Evolutionary conservation across 2,329 filamentous ascomycete genomes (phyloP).

Genomic region (Phialophora tarda): DNA sequence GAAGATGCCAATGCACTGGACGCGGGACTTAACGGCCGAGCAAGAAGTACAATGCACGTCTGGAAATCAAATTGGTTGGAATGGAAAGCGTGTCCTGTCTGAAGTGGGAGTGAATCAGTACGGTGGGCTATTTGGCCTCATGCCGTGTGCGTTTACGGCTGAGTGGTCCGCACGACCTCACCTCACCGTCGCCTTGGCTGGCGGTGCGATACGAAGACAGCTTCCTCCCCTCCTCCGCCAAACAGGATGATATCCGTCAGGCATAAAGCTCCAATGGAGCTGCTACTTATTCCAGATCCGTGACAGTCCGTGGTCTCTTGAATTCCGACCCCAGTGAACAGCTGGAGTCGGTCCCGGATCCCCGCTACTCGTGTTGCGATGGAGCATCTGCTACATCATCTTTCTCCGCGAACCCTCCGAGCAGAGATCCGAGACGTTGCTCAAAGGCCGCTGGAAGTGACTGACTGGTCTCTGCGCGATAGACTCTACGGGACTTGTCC

Average conservation of each 20-base stretch:
- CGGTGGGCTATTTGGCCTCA: not conserved
- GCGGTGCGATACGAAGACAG: not conserved
- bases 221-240: not conserved
- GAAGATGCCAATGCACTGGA: not conserved
- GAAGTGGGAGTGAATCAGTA: not conserved
- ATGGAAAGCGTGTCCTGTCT: conserved; percentile 6
- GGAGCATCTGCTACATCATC: not conserved
- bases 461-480: not conserved
- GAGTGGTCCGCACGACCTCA: not conserved
- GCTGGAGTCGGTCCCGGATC: not conserved
- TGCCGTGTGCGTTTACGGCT: not conserved
- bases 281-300: not conserved
- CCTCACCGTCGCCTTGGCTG: not conserved
- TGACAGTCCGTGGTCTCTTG: not conserved
- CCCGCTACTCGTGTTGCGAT: not conserved
- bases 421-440: not conserved
- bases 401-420: not conserved
- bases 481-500: not conserved
- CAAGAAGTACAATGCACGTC: not conserved
- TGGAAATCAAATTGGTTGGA: not conserved
- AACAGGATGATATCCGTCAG: not conserved
- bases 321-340: not conserved
- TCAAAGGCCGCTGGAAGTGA: not conserved
- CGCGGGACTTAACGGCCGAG: not conserved
- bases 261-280: not conserved